These are phyloP conservation scores for Kazachstania martiniae DNA, from an alignment of 805 yeast genomes.

Conservation along the genomic window DNA sequence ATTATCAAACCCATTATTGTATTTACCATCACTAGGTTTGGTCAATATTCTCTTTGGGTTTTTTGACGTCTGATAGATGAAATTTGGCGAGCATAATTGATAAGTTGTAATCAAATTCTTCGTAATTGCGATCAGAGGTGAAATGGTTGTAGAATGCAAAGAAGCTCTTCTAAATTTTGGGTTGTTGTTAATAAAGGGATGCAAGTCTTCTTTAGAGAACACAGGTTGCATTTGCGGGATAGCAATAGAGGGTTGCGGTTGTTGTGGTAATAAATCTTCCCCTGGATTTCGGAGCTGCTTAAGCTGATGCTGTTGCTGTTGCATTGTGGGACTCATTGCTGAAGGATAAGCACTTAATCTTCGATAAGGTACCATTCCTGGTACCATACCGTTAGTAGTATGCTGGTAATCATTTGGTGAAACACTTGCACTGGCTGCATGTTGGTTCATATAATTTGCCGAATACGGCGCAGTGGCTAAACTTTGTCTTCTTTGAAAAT, in stretches of 20 bases:
- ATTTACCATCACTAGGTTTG: constrained; percentile 76
- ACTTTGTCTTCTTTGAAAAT: constrained; percentile 30
- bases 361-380: constrained; percentile 17
- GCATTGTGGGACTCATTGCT: constrained; percentile 16
- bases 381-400: constrained; percentile 1
- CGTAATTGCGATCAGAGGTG: constrained; percentile 76
- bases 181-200: constrained; percentile 48
- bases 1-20: constrained; percentile 79
- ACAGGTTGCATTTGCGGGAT: constrained; percentile 42
- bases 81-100: constrained; percentile 73
- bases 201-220: constrained; percentile 37
- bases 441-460: background rate
- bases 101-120: constrained; percentile 70
- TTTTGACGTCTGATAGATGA: constrained; percentile 69
- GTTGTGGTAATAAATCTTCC: constrained; percentile 8
- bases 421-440: constrained; percentile 1
- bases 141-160: constrained; percentile 48
- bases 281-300: constrained; percentile 23
- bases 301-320: constrained; percentile 22
- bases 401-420: constrained; percentile 2
- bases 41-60: constrained; percentile 91
- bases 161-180: constrained; percentile 68
- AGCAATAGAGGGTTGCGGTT: constrained; percentile 11
- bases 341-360: constrained; percentile 23
- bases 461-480: constrained; percentile 21